Percentiles rank a stretch among this genome's conserved stretches.
Evolutionary conservation across 192 early-diverging fungal genomes (phyloP).

Genomic region (Mortierella hygrophila): DNA sequence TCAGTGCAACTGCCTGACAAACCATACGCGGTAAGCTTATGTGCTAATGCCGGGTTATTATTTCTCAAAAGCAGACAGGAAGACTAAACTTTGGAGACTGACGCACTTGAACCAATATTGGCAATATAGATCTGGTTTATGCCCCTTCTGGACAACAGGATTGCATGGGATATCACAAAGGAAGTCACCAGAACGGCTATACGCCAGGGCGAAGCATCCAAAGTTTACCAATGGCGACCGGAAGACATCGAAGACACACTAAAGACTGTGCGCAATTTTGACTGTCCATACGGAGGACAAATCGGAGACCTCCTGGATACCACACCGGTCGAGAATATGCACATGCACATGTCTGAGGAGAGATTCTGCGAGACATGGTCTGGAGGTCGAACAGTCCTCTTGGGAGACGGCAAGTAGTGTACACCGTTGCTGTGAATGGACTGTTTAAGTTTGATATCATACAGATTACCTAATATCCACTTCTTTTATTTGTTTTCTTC

Average conservation of each 20-base stretch:
- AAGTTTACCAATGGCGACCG: slow-evolving; percentile 35
- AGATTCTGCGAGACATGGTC: slow-evolving; percentile 52
- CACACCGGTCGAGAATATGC: slow-evolving; percentile 30
- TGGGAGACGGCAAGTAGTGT: slow-evolving; percentile 42
- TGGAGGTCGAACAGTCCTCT: slow-evolving; percentile 43
- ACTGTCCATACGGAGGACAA: slow-evolving; percentile 49
- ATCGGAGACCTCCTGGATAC: slow-evolving; percentile 42
- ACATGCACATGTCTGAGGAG: slow-evolving; percentile 49
- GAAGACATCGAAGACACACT: slow-evolving; percentile 37
- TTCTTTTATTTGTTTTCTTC: not conserved
- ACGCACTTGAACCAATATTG: not conserved
- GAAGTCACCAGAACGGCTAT: slow-evolving; percentile 31
- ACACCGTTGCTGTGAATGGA: not conserved
- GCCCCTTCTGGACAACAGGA: slow-evolving; percentile 46
- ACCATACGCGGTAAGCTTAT: slow-evolving; percentile 34
- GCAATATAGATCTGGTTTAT: slow-evolving; percentile 41
- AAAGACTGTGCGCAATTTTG: slow-evolving; percentile 25
- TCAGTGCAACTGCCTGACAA: slow-evolving; percentile 43
- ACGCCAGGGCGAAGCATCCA: slow-evolving; percentile 46
- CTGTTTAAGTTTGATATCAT: not conserved
- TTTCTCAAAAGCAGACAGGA: not conserved
- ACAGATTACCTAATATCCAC: not conserved
- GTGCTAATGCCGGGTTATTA: too few relatives aligned
- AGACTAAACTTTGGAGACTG: not conserved
- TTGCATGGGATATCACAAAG: slow-evolving; percentile 43